Evolutionary conservation across 768 basidiomycete species (phyloP).

Genomic region (Kwoniella shandongensis): DNA sequence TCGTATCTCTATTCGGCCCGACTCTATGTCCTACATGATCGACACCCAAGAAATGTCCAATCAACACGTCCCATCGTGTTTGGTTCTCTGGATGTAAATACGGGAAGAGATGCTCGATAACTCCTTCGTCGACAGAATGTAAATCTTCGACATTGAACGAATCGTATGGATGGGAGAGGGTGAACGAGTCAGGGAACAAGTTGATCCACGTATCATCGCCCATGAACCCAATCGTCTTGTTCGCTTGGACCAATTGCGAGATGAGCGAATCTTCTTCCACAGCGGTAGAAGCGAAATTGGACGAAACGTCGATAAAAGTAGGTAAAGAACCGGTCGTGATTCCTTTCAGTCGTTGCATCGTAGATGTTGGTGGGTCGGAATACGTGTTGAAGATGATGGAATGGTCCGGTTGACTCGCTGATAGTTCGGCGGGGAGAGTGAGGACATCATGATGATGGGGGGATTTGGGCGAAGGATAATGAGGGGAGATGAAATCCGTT

Average conservation of each 20-base stretch:
- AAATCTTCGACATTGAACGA: conserved; percentile 99
- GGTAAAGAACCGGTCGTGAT: conserved; percentile 92
- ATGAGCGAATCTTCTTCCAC: conserved; percentile 87
- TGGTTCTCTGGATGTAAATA: conserved; percentile 59
- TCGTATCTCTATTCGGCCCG: conserved; percentile 80
- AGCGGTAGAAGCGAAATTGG: conserved; percentile 82
- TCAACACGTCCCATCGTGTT: conserved; percentile 75
- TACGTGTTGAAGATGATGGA: conserved; percentile 87
- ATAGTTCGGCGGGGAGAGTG: conserved; percentile 73
- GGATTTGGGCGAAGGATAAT: conserved; percentile 36
- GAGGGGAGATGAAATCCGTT: conserved; percentile 83
- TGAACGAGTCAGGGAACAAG: conserved; percentile 77
- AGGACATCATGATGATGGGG: conserved; percentile 78
- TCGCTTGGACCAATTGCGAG: conserved; percentile 61
- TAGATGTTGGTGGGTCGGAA: conserved; percentile 92
- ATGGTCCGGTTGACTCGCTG: conserved; percentile 63
- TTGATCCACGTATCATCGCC: conserved; percentile 97
- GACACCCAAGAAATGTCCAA: conserved; percentile 92
- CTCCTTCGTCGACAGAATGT: conserved; percentile 90
- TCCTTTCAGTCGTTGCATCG: conserved; percentile 90
- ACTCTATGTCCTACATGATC: conserved; percentile 96
- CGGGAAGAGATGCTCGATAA: conserved; percentile 78
- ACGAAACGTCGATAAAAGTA: conserved; percentile 91
- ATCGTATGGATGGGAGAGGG: conserved; percentile 81
- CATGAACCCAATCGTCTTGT: conserved; percentile 75